Percentiles rank a stretch among this genome's conserved stretches.
Evolutionary conservation across 2,329 filamentous ascomycete species (phyloP).

Genomic region (Penicillium corylophilum): DNA sequence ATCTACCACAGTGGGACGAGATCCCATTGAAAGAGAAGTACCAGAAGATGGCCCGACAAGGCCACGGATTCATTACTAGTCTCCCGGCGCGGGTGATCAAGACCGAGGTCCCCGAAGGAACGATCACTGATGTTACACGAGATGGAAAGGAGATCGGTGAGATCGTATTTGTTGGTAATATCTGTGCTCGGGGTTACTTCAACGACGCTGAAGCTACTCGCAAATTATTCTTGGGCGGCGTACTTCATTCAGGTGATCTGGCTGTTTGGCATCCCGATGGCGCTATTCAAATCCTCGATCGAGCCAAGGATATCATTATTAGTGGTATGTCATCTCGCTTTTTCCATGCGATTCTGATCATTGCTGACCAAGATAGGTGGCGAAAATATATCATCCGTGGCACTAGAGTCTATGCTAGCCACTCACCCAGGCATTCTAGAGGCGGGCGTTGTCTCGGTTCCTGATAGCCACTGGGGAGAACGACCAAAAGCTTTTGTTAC

Average conservation of each 20-base stretch:
- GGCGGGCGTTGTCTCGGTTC: slow-evolving; percentile 83
- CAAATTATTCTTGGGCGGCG: slow-evolving; percentile 84
- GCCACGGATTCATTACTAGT: slow-evolving; percentile 83
- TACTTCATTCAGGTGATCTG: slow-evolving; percentile 83
- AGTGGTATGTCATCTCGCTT: slow-evolving; percentile 59
- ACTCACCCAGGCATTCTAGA: slow-evolving; percentile 88
- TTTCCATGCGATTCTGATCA: not conserved
- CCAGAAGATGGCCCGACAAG: slow-evolving; percentile 86
- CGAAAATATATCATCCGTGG: slow-evolving; percentile 94
- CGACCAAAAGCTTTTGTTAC: slow-evolving; percentile 93
- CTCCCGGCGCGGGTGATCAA: slow-evolving; percentile 81
- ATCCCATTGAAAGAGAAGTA: slow-evolving; percentile 76
- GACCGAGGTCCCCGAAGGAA: slow-evolving; percentile 66
- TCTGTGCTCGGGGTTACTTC: slow-evolving; percentile 88
- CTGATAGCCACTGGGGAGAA: slow-evolving; percentile 92
- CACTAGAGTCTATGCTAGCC: slow-evolving; percentile 83
- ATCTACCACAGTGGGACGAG: slow-evolving; percentile 78
- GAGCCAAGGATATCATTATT: slow-evolving; percentile 98
- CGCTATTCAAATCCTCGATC: slow-evolving; percentile 85
- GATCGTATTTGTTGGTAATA: slow-evolving; percentile 86
- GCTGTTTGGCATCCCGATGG: slow-evolving; percentile 93
- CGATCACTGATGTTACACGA: slow-evolving; percentile 64
- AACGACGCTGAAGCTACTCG: slow-evolving; percentile 82
- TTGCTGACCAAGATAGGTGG: slow-evolving; percentile 59
- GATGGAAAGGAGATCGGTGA: slow-evolving; percentile 77